phyloP scores from a whole-genome alignment of 441 rosid genomes.

The Syzygium malaccense region DNA sequence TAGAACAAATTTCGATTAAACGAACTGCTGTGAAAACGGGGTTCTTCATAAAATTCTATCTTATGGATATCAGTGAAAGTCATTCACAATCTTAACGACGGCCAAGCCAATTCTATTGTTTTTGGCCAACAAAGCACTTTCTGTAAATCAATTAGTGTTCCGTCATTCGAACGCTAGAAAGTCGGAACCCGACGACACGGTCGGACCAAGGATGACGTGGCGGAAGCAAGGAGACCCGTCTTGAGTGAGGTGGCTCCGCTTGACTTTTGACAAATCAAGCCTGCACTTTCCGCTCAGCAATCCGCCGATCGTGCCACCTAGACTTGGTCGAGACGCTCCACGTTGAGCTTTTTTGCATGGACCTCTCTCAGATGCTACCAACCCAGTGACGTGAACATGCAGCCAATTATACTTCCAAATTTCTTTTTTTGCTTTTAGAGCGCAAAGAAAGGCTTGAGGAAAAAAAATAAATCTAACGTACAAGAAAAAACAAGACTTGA shows the following conservation, averaged over 20 bases:
- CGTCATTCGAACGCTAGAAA: too few relatives aligned
- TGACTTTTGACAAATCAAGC: background rate
- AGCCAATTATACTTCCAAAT: background rate
- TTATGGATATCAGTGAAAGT: too few relatives aligned
- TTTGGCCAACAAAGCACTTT: too few relatives aligned
- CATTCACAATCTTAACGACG: too few relatives aligned
- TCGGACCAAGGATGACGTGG: background rate
- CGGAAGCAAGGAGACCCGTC: background rate
- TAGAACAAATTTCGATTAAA: background rate
- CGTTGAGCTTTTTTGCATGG: background rate
- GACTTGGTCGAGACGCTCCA: background rate
- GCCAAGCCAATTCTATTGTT: too few relatives aligned
- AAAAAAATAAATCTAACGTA: background rate
- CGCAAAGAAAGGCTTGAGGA: background rate
- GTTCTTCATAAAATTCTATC: background rate
- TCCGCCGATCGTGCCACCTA: background rate
- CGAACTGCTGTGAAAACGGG: background rate
- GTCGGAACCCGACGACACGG: background rate
- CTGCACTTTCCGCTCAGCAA: background rate
- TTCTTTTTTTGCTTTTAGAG: background rate
- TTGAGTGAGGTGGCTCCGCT: background rate
- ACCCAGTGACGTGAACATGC: background rate
- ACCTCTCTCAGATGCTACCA: background rate
- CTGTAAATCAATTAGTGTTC: too few relatives aligned
- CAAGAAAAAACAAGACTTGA: background rate